phyloP scores from a whole-genome alignment of 2,329 filamentous ascomycete species.

The Talaromyces sp. region DNA sequence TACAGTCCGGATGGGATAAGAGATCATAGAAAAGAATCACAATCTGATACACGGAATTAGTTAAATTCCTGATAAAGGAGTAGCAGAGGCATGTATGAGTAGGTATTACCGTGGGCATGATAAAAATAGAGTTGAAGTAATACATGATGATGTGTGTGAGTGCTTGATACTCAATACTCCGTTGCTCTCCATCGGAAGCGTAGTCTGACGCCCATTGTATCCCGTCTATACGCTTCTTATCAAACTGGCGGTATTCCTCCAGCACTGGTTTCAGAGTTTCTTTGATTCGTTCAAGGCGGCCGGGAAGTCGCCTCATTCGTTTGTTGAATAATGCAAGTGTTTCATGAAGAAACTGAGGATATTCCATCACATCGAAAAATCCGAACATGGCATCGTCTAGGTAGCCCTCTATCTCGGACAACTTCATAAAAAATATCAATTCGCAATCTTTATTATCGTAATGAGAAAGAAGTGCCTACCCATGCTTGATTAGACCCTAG shows the following conservation, averaged over 20 bases:
- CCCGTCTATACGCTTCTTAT: not conserved
- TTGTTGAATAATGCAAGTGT: not conserved
- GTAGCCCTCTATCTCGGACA: not conserved
- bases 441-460: not conserved
- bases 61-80: not conserved
- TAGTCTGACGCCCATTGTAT: not conserved
- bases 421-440: not conserved
- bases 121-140: not conserved
- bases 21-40: not conserved
- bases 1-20: not conserved
- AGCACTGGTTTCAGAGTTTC: not conserved
- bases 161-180: not conserved
- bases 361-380: not conserved
- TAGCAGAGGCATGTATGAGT: not conserved
- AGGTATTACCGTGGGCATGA: not conserved
- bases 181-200: not conserved
- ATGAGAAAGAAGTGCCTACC: not conserved
- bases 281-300: not conserved
- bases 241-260: not conserved
- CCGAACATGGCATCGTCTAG: not conserved
- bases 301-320: not conserved
- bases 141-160: not conserved
- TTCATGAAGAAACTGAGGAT: not conserved
- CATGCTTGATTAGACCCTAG: not conserved
- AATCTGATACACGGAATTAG: not conserved